Base-by-base conservation (phyloP, 1,284 basidiomycete species). In the Cryptococcus sp. region DNA sequence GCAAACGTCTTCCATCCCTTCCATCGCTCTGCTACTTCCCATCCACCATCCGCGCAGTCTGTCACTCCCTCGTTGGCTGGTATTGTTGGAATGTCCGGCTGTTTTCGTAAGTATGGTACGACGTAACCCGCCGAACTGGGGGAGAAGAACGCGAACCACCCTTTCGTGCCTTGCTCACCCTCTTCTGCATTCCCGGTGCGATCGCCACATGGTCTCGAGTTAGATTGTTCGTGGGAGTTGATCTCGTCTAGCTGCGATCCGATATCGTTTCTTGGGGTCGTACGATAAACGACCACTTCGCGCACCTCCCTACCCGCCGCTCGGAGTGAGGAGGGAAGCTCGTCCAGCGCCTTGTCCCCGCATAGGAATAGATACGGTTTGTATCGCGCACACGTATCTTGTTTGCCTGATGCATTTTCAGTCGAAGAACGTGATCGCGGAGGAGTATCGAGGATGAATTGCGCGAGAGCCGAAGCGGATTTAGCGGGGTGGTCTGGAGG, bases 61-160 rank as follows among this genome's bases (percentile, higher is more conserved):
- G n/a, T 25, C 17, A 16, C 7, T 16, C 11, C 15, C 15, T 52
- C 25, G 5, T 13, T 47, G 27, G 20, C 57, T 54, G 4, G 38
- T 46, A 16, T 27, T 54, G 5, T 41, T 40, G 0, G 25, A 35
- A 15, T 0, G 31, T 25, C 35, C 11, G 44, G 15, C 19, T 41
- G n/a, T 22, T 1, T 3, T 6, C 49, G 23, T 6, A 71, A 50
- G 35, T 64, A 58, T 8, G 65, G 62, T 1, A 77, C 51, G 3
- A 72, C 74, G 5, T 64, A 64, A 8, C 54, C 64, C 5, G 71
- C 71, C 7, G 71, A 72, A 1, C 68, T 71, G 22, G 77, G 77
- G 7, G 74, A 72, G 66, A 78, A 79, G 65, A 78, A 73, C 2
- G 61, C 71, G 4, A 72, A 57, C 76, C 76, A 76, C 15, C 50